A percentile compares a stretch with the other conserved stretches of the same genome.
Evolutionary conservation across 257 asterid species (phyloP).

Genomic region (Solanum virginianum): DNA sequence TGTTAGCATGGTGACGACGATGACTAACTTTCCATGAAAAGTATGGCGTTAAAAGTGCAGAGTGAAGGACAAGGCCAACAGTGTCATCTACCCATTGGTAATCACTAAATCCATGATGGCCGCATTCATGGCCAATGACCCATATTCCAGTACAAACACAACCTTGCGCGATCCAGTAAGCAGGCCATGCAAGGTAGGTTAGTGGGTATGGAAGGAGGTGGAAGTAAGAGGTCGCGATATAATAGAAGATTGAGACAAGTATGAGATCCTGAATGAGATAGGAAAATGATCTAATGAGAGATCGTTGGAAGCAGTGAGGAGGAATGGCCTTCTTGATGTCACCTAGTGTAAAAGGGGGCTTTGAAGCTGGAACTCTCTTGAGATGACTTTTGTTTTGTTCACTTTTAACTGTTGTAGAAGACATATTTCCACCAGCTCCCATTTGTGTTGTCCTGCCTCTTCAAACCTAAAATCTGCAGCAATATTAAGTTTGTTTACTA

Average conservation of each 20-base stretch:
- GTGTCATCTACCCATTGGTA: too few species aligned
- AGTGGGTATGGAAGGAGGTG: neutral
- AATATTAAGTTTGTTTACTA: neutral
- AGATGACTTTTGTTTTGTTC: too few species aligned
- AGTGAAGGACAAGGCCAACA: neutral
- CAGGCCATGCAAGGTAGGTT: neutral
- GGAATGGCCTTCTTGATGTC: conserved; percentile 4
- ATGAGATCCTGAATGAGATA: neutral
- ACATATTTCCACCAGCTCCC: neutral
- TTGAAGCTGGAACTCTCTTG: too few species aligned
- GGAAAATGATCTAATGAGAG: neutral
- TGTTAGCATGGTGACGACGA: neutral
- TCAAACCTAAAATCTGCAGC: neutral
- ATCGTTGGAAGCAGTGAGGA: neutral
- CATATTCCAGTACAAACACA: neutral
- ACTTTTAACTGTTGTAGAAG: neutral
- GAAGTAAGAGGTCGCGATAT: neutral
- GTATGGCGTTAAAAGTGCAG: neutral
- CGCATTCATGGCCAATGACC: neutral
- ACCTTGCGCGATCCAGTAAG: neutral
- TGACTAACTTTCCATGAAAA: neutral
- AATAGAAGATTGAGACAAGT: neutral
- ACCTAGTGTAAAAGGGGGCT: neutral
- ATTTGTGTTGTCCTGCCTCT: neutral
- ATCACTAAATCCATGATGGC: neutral